Base-by-base conservation (phyloP, 2,329 filamentous ascomycete genomes). In the Myrmaecium sp. region DNA sequence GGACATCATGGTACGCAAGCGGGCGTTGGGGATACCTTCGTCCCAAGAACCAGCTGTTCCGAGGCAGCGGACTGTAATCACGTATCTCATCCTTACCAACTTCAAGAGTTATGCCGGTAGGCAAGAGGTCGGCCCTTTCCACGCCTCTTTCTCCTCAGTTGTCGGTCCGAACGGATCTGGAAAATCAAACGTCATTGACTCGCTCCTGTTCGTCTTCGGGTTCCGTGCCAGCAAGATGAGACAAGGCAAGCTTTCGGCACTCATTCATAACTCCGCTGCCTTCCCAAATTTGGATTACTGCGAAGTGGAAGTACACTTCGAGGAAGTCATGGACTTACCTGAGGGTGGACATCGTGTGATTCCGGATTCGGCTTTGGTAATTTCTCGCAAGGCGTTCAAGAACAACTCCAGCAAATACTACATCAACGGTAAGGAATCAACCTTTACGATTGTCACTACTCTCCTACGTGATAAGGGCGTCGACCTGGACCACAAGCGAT, bases 201-300 rank as follows among this genome's bases (percentile, higher is more conserved):
- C 89, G 2, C 60, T 98, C 15, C 69, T 98, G 1, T 98, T 98
- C 44, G 89, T 98, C n/a, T 98, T 98, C 47, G 89, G 91, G 28
- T 98, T 98, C 59, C 75, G 89, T 33, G 89, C 89, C 21, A 95
- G 86, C 63, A 98, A 98, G 57, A 98, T 98, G 89, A 70, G 89
- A 44, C 89, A 98, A 52, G 89, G 89, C 44, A 98, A 98, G 57
- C 83, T 98, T 25, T 98, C 89, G 1, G 89, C 89, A 4, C 60
- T 98, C 25, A 98, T 98, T 38, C 89, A 98, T 57, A 98, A 95
- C 50, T 95, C 89, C 8, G 84, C 83, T 1, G 69, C 79, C 30
- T 71, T 78, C 39, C 83, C 83, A 0, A 69, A 94, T 41, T 57
- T 98, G 12, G 80, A 91, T 25, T 74, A 75, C 44, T 98, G 89